Evolutionary conservation across 2,329 filamentous ascomycete species (phyloP), one percentile per base, ranked within the genome.

Genomic region (Monosporascus sp.): DNA sequence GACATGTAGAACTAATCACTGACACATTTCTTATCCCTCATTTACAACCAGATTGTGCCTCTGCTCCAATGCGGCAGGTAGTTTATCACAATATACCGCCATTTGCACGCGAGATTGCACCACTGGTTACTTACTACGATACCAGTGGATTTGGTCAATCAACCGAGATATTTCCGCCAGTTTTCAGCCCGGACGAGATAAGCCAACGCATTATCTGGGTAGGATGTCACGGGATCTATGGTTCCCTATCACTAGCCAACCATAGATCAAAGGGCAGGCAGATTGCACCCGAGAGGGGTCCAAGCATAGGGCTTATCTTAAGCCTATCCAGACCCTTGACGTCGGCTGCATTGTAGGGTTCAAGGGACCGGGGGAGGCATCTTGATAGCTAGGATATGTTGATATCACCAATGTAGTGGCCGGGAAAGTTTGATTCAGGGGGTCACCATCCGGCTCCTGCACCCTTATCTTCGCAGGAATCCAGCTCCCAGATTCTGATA

Each of bases 1-100:
- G 52, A 51, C 31, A 37, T n/a, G 39, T 41, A 51, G 18, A 20
- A n/a, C 41, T 39, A n/a, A 20, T 24, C 39, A 24, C 5, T 18
- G 37, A 18, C 9, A 5, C n/a, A 22, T 17, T 41, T 18, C 48
- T 36, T 49, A 49, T 50, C 38, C 22, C 36, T 39, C 34, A 37
- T 52, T 47, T 39, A 50, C 48, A 47, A 53, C 50, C 54, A 53
- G 57, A 54, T 50, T 60, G 42, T 46, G 14, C 42, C 50, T 31
- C 36, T 50, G 20, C 48, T 56, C 57, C 20, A 57, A 60, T 57
- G 51, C 49, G 57, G 57, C 57, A 59, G 58, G 55, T 60, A 54
- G 53, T 47, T 47, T 27, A 56, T 47, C 41, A 38, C 41, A 41
- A 42, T 48, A 47, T 42, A 17, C 37, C 17, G 22, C 46, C 39